Percentiles rank a stretch among this genome's conserved stretches.
Evolutionary conservation across 768 basidiomycete genomes (phyloP).

Genomic region (Termitomyces sp.): DNA sequence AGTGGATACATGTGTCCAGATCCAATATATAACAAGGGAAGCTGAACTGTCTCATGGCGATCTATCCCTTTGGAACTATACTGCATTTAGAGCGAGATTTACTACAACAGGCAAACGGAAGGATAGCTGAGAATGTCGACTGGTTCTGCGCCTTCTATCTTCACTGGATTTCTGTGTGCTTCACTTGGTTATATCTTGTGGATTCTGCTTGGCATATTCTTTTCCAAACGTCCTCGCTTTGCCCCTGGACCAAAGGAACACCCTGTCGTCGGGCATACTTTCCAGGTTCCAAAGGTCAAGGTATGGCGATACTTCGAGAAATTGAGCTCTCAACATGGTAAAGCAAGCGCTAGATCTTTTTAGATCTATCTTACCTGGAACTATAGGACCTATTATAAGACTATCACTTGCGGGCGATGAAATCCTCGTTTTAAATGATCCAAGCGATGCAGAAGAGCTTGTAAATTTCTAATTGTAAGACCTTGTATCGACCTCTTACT

Average conservation of each 20-base stretch:
- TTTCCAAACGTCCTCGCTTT: neutral
- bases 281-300: constrained; percentile 9
- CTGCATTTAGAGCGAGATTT: too few species aligned
- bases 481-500: neutral
- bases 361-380: neutral
- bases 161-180: neutral
- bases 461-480: neutral
- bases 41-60: too few species aligned
- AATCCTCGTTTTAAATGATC: constrained; percentile 7
- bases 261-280: constrained; percentile 8
- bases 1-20: too few species aligned
- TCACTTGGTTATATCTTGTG: neutral
- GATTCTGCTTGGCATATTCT: neutral
- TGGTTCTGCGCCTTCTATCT: neutral
- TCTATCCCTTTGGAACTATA: too few species aligned
- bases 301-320: constrained; percentile 10
- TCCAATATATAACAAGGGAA: too few species aligned
- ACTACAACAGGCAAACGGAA: too few species aligned
- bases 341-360: neutral
- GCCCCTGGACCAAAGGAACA: constrained; percentile 7
- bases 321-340: constrained; percentile 6
- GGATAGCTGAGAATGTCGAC: too few species aligned
- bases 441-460: constrained; percentile 8
- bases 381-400: constrained; percentile 5
- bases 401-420: constrained; percentile 8